Conservation (phyloP, 345 rosid genomes). For the Rhizophora mangle region DNA sequence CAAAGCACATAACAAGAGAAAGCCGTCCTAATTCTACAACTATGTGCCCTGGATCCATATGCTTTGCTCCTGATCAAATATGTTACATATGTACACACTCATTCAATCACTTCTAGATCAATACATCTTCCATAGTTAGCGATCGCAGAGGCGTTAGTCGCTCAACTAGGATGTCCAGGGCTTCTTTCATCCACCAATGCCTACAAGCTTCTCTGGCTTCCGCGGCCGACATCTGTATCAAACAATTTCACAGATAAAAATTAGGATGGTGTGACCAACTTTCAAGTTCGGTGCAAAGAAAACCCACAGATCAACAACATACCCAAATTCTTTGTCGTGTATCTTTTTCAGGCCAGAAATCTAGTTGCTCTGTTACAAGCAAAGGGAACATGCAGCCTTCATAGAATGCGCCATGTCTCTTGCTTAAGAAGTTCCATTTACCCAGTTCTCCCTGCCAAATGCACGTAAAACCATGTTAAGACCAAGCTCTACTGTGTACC, state of each 20-base stretch:
- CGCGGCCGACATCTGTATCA: slow-evolving; percentile 46
- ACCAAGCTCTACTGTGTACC: too few relatives aligned
- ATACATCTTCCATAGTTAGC: slow-evolving; percentile 17
- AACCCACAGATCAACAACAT: slow-evolving; percentile 5
- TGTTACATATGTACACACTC: slow-evolving; percentile 11
- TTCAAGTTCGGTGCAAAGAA: not conserved
- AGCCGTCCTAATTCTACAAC: too few relatives aligned
- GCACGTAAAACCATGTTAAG: not conserved
- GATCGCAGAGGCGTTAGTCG: slow-evolving; percentile 33
- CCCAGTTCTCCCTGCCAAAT: slow-evolving; percentile 60
- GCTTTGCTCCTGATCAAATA: not conserved
- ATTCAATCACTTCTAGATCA: not conserved
- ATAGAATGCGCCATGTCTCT: slow-evolving; percentile 63
- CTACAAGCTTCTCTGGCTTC: slow-evolving; percentile 81
- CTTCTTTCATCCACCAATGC: slow-evolving; percentile 97
- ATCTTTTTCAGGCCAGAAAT: slow-evolving; percentile 75
- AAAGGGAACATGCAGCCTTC: slow-evolving; percentile 95
- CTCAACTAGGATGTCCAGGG: slow-evolving; percentile 55
- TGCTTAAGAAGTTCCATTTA: slow-evolving; percentile 77
- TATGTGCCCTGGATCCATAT: too few relatives aligned
- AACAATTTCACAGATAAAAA: not conserved
- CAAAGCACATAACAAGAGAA: too few relatives aligned
- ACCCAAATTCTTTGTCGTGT: slow-evolving; percentile 73
- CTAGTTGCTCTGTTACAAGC: slow-evolving; percentile 68
- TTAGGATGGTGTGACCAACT: not conserved